Evolutionary conservation across 345 rosid genomes (phyloP).

Genomic region (Gossypium herbaceum): DNA sequence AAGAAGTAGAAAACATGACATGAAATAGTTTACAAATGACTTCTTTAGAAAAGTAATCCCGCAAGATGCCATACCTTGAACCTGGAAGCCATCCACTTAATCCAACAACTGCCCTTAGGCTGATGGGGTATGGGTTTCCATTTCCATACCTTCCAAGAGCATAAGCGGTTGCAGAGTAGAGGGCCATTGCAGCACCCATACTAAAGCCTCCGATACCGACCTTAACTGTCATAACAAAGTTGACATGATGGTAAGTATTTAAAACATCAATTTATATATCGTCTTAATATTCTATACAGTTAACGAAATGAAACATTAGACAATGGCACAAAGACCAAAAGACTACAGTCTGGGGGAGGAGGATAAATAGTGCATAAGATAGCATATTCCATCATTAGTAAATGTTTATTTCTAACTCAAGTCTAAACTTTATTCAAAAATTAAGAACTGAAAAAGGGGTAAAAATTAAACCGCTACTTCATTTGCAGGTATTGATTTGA

Average conservation of each 20-base stretch:
- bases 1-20: background rate
- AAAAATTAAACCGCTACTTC: background rate
- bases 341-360: background rate
- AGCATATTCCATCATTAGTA: background rate
- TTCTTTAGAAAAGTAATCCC: background rate
- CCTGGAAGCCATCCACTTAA: constrained; percentile 95
- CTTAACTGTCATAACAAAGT: constrained; percentile 47
- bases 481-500: background rate
- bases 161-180: constrained; percentile 80
- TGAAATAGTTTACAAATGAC: too few relatives aligned
- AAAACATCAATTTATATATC: background rate
- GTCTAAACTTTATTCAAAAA: background rate
- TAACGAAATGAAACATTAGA: background rate
- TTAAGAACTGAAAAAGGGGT: background rate
- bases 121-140: constrained; percentile 59
- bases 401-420: background rate
- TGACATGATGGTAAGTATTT: background rate
- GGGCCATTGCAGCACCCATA: constrained; percentile 87
- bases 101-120: constrained; percentile 54
- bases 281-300: background rate
- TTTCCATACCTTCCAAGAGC: constrained; percentile 65
- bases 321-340: background rate
- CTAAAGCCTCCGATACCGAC: constrained; percentile 94
- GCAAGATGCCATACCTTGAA: constrained; percentile 45
- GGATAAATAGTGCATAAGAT: background rate